phyloP scores from a whole-genome alignment of 805 yeast species.

The Teunomyces atbi region DNA sequence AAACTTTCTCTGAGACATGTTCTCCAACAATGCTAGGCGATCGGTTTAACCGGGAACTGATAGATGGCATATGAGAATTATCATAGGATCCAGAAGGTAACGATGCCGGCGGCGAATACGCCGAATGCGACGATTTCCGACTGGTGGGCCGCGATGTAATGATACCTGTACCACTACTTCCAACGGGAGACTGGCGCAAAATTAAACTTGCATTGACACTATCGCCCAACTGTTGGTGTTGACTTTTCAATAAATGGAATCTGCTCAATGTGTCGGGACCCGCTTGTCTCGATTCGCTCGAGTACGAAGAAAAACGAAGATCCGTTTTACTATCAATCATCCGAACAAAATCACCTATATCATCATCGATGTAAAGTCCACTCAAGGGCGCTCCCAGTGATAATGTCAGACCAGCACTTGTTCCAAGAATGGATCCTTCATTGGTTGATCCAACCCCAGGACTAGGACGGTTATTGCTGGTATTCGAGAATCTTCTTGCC shows the following conservation, averaged over 20 bases:
- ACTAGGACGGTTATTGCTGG: conserved; percentile 28
- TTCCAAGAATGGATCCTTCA: conserved; percentile 26
- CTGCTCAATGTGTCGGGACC: conserved; percentile 43
- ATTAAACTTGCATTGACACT: conserved; percentile 52
- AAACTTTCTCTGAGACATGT: conserved; percentile 1
- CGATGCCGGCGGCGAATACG: conserved; percentile 25
- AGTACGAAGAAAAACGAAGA: conserved; percentile 31
- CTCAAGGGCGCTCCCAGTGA: conserved; percentile 34
- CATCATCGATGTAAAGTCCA: conserved; percentile 53
- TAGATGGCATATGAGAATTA: conserved; percentile 29
- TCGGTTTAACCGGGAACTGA: conserved; percentile 30
- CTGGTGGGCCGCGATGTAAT: conserved; percentile 22
- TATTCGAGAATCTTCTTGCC: conserved; percentile 46
- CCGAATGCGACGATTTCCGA: conserved; percentile 32
- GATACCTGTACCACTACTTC: conserved; percentile 7
- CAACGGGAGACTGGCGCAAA: conserved; percentile 19
- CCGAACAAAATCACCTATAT: conserved; percentile 66
- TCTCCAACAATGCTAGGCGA: conserved; percentile 1
- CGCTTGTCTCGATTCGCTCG: conserved; percentile 13
- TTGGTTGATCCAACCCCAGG: conserved; percentile 13
- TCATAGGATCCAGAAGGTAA: conserved; percentile 26
- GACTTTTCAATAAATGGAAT: conserved; percentile 51
- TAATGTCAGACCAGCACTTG: conserved; percentile 35
- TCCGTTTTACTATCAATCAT: conserved; percentile 67
- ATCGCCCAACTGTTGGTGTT: conserved; percentile 55